Base-by-base conservation (phyloP, 202 grass and related monocot genomes). In the Zizania palustris region DNA sequence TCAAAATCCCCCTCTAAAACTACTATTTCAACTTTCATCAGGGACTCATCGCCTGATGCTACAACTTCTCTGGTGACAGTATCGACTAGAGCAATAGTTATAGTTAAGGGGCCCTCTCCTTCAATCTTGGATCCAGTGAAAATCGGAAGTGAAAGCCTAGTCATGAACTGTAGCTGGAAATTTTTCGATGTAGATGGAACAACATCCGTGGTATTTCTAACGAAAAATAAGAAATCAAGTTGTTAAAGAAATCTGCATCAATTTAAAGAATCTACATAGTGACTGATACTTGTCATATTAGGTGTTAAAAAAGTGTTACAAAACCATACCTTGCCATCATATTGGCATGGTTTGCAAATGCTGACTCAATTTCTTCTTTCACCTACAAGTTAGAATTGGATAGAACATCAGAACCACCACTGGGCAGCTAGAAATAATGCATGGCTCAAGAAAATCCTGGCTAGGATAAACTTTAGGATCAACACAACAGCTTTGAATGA, bases 1-100 rank as follows among this genome's bases (percentile, higher is more conserved):
- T 98, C 91, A 55, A 95, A 99, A 77, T 99, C 91, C 61, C 91
- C 96, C 76, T 99, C 91, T 43, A 99, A 67, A 79, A 99, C 96
- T 63, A 99, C 83, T 59, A 95, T 90, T 76, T 98, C 91, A 19
- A 95, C 75, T 75, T 95, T 98, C 60, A 90, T 75, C 12, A 63
- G 56, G 53, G 83, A 87, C 76, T 72, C 91, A 46, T 74, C 54
- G 45, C 83, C 71, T 64, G 43, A 69, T 57, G 75, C 73, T 57
- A 92, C 85, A 82, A 88, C 57, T 66, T 85, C 42, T 69, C 63
- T 83, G 15, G 83, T 83, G 43, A 84, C 72, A 53, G 87, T 42
- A 36, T 98, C 96, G 11, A 93, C 57, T 76, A 99, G 79, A 83
- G 81, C 60, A 73, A 99, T 72, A 41, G 39, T 76, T 45, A 93